These are phyloP conservation scores for Lachancea fermentati DNA, from an alignment of 805 yeast genomes.

Conservation along the genomic window DNA sequence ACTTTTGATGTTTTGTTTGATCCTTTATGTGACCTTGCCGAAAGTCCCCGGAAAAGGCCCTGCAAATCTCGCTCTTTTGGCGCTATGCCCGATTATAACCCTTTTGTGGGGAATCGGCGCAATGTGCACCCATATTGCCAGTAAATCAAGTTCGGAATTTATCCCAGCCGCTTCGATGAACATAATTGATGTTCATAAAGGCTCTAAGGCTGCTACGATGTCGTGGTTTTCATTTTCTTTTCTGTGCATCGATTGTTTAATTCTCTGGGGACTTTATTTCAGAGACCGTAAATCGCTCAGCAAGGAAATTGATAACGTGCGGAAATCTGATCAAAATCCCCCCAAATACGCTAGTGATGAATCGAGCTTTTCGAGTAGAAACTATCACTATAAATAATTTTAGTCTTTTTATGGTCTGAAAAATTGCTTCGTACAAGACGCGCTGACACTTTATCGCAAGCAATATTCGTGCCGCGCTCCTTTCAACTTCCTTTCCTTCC, in stretches of 20 bases:
- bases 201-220: slow-evolving; percentile 50
- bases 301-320: slow-evolving; percentile 19
- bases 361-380: slow-evolving; percentile 4
- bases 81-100: slow-evolving; percentile 34
- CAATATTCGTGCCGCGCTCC: not conserved
- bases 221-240: slow-evolving; percentile 58
- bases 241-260: slow-evolving; percentile 36
- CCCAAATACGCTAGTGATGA: slow-evolving; percentile 6
- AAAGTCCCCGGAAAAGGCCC: slow-evolving; percentile 39
- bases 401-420: not conserved
- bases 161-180: slow-evolving; percentile 47
- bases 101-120: slow-evolving; percentile 61
- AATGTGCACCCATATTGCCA: slow-evolving; percentile 58
- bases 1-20: slow-evolving; percentile 36
- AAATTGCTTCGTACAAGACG: slow-evolving; percentile 1
- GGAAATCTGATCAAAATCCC: not conserved
- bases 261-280: slow-evolving; percentile 33
- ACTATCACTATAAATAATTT: not conserved
- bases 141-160: slow-evolving; percentile 38
- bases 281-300: slow-evolving; percentile 29
- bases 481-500: not conserved
- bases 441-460: slow-evolving; percentile 4
- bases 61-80: slow-evolving; percentile 27
- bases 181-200: slow-evolving; percentile 39
- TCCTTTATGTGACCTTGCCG: slow-evolving; percentile 44